Evolutionary conservation across 495 filamentous ascomycete species (phyloP), one percentile per base, ranked within the genome.

Genomic region (Penicillium cosmopolitanum): DNA sequence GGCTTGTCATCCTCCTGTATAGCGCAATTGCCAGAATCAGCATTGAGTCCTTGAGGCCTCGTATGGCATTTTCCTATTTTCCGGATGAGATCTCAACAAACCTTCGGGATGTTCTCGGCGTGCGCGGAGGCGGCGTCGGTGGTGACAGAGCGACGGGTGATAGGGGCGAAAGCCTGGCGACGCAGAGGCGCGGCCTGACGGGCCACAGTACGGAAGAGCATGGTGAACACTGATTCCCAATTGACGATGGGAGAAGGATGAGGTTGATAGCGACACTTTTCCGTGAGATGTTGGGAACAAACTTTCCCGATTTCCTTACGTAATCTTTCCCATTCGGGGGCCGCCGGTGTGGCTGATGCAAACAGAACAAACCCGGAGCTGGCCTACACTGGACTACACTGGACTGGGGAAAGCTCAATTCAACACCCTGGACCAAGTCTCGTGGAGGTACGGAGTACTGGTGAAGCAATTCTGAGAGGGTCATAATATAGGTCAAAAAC

Each of bases 81-180:
- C 89, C 86, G 77, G 81, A 72, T 59, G 88, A 62, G 62, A 50
- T 65, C 66, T 73, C 69, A 77, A 93, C 66, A 93, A 87, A 77
- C 88, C 81, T 76, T 83, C 82, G 85, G 77, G 61, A 80, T 70
- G 70, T 90, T 92, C 72, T 95, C 91, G 65, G 89, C 89, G 80
- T 96, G 88, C 65, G 92, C 87, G 65, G 89, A 91, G 58, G 95
- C 94, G 56, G 95, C 94, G 77, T 98, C 90, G 53, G 93, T 97
- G 51, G 94, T 98, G 71, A 98, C 94, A 63, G 86, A 82, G 72
- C 93, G 80, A 73, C 86, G 83, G 69, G 82, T 77, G 57, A 84
- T 65, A 54, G 85, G 77, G 62, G 80, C 70, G 64, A 81, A 79
- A 55, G 77, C 80, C 74, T 77, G 77, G 68, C 78, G 80, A 70